Conservation (phyloP, 192 early-diverging fungal species). For the Physocladia obscura region DNA sequence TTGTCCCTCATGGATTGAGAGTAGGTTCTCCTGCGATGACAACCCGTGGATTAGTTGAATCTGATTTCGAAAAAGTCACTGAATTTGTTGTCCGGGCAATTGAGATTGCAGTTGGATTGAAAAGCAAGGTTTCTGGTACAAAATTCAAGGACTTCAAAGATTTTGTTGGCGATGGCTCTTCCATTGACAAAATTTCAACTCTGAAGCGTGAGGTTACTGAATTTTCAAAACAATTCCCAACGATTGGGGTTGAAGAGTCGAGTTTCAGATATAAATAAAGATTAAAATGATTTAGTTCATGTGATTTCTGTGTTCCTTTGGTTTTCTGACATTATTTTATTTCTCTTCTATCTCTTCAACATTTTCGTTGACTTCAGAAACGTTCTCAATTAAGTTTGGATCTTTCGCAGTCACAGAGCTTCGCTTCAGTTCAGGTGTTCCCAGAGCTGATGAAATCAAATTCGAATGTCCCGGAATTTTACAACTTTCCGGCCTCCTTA, state of each 20-base stretch:
- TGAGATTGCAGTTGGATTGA: conserved; percentile 70
- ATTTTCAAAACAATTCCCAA: conserved; percentile 86
- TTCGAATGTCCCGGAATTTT: no score
- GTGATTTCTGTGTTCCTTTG: no score
- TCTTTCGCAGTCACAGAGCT: no score
- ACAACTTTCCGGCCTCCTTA: no score
- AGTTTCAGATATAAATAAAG: conserved; percentile 22
- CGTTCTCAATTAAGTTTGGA: no score
- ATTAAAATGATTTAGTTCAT: no score
- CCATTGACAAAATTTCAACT: conserved; percentile 58
- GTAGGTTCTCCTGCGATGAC: conserved; percentile 97
- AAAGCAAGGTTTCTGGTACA: conserved; percentile 58
- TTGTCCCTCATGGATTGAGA: conserved; percentile 91
- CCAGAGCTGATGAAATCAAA: no score
- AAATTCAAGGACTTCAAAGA: conserved; percentile 92
- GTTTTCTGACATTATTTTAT: no score
- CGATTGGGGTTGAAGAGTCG: conserved; percentile 63
- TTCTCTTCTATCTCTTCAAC: no score
- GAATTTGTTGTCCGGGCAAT: conserved; percentile 88
- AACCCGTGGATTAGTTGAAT: conserved; percentile 79
- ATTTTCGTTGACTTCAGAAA: no score
- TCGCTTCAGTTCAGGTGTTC: no score
- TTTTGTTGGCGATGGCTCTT: conserved; percentile 57
- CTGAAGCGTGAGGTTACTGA: conserved; percentile 79
- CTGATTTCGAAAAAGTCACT: conserved; percentile 85